Conservation (phyloP, 495 filamentous ascomycete genomes). For the Tuber borchii region DNA sequence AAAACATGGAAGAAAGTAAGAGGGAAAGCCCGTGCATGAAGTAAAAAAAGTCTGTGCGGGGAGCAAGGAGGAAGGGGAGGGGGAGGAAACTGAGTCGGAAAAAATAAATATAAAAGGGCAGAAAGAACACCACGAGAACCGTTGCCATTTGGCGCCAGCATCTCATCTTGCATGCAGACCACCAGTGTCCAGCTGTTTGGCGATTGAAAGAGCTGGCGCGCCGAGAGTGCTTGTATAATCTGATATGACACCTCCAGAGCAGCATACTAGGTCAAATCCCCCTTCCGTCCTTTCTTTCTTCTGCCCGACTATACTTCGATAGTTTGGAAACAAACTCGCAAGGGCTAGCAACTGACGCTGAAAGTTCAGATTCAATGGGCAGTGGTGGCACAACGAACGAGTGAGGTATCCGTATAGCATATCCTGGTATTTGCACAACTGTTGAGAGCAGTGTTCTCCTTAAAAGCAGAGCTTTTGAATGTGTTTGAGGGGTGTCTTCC, state of each 20-base stretch:
- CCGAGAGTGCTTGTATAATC: neutral
- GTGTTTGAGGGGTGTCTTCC: too few species aligned
- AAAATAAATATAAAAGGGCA: neutral
- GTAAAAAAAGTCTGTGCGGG: neutral
- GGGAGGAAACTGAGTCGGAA: neutral
- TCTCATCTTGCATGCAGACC: slow-evolving; percentile 1
- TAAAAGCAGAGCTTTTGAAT: neutral
- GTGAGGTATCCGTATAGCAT: neutral
- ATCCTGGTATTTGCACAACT: neutral
- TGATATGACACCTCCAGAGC: neutral
- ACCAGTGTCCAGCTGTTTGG: neutral
- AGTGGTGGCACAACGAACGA: neutral
- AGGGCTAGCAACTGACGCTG: neutral
- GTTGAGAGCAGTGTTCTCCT: neutral
- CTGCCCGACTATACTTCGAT: neutral
- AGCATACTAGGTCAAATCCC: neutral
- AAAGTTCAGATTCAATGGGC: neutral
- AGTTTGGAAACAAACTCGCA: neutral
- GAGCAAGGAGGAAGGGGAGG: neutral
- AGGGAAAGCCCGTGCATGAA: neutral
- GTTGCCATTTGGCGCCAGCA: neutral
- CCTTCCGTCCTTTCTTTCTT: neutral
- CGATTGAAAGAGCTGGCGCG: neutral
- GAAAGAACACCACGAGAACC: slow-evolving; percentile 2
- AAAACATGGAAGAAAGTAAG: neutral